Conservation (phyloP, 176 grass and related monocot species). For the Calamus simplicifolius region DNA sequence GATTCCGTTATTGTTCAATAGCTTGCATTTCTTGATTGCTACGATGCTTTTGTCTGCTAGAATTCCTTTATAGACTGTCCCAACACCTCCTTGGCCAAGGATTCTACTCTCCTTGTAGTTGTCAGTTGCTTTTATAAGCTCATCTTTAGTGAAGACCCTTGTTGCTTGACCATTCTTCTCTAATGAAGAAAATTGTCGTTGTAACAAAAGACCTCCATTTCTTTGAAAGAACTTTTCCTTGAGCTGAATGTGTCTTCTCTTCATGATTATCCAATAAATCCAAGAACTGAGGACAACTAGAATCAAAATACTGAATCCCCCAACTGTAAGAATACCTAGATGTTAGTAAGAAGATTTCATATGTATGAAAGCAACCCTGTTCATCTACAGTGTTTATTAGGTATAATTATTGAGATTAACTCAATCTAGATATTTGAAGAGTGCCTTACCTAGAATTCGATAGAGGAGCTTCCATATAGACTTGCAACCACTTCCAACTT, state of each 20-base stretch:
- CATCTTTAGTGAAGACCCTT: not conserved
- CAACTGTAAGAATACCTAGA: not conserved
- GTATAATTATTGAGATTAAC: no score
- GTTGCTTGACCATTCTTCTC: not conserved
- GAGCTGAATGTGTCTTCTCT: not conserved
- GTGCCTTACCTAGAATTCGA: not conserved
- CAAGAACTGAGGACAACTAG: not conserved
- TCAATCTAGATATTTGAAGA: no score
- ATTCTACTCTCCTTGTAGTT: not conserved
- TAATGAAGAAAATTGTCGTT: not conserved
- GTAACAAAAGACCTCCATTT: not conserved
- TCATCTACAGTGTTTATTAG: no score
- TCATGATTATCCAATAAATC: not conserved
- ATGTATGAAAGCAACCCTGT: no score
- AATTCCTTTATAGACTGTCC: not conserved
- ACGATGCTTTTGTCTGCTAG: not conserved
- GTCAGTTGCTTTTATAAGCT: not conserved
- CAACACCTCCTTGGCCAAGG: not conserved
- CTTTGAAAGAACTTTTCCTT: constrained; percentile 1
- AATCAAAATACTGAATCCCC: not conserved
- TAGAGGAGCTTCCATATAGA: not conserved
- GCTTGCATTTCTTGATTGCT: not conserved
- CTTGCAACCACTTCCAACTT: not conserved
- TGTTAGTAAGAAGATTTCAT: no score
- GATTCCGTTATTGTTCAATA: not conserved